Percentiles rank a stretch among this genome's conserved stretches.
These are phyloP conservation scores for Cutaneotrichosporon cutaneum DNA, from an alignment of 1,284 basidiomycete genomes.

Conservation along the genomic window DNA sequence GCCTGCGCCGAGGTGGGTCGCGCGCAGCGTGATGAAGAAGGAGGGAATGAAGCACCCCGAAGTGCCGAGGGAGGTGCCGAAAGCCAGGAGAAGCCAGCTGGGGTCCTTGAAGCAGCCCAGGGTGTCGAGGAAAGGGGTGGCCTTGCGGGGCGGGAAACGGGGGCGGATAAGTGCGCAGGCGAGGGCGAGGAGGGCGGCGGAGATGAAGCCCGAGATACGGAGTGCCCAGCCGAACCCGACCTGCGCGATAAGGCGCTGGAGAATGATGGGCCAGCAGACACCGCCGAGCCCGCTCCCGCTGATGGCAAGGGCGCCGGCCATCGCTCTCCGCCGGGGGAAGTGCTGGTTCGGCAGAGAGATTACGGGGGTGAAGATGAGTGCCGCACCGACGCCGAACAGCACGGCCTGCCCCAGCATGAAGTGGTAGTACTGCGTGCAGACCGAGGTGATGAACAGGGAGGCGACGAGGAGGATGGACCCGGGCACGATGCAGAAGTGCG, in stretches of 20 bases:
- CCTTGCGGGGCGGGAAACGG: constrained; percentile 25
- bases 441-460: constrained; percentile 21
- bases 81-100: constrained; percentile 29
- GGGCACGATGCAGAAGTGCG: constrained; percentile 53
- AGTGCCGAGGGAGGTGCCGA: constrained; percentile 7
- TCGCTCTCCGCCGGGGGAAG: constrained; percentile 43
- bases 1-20: constrained; percentile 33
- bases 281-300: constrained; percentile 49
- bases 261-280: constrained; percentile 19
- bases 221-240: constrained; percentile 32
- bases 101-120: constrained; percentile 30
- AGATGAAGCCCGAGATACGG: constrained; percentile 33
- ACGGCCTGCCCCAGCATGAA: constrained; percentile 31
- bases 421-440: constrained; percentile 65
- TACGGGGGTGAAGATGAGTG: constrained; percentile 58
- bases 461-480: constrained; percentile 57
- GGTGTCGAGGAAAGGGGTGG: constrained; percentile 24
- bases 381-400: constrained; percentile 37
- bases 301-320: constrained; percentile 39
- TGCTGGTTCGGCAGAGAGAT: constrained; percentile 59
- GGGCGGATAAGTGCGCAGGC: constrained; percentile 27
- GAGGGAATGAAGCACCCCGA: constrained; percentile 34
- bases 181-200: constrained; percentile 27
- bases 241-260: constrained; percentile 11
- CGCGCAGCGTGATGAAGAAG: constrained; percentile 40